phyloP scores from a whole-genome alignment of 2,329 filamentous ascomycete genomes.

The Paecilomyces variotii region DNA sequence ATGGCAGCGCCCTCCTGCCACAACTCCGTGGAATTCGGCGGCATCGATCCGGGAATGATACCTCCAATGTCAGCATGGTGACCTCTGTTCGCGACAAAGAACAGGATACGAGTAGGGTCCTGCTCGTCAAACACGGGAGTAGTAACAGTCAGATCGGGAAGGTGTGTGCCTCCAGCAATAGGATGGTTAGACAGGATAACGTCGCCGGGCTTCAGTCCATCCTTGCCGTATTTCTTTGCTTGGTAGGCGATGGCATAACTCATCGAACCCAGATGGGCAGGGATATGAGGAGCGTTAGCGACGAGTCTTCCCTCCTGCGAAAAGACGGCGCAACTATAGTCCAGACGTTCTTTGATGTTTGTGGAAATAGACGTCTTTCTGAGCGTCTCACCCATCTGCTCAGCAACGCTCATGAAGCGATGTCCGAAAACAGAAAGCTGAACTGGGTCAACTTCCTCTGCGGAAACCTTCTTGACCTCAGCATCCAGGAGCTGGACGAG shows the following conservation, averaged over 20 bases:
- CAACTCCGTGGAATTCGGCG: slow-evolving; percentile 45
- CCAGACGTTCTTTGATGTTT: slow-evolving; percentile 79
- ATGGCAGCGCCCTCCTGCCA: slow-evolving; percentile 43
- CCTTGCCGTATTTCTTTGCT: slow-evolving; percentile 65
- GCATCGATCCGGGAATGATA: slow-evolving; percentile 76
- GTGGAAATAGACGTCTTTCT: slow-evolving; percentile 50
- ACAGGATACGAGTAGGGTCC: slow-evolving; percentile 62
- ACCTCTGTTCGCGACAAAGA: slow-evolving; percentile 72
- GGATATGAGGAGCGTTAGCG: slow-evolving; percentile 62
- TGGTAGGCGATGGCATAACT: slow-evolving; percentile 75
- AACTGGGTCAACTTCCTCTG: slow-evolving; percentile 40
- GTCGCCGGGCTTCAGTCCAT: slow-evolving; percentile 68
- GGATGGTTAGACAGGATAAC: slow-evolving; percentile 80
- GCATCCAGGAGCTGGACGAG: slow-evolving; percentile 69
- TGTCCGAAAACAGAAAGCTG: slow-evolving; percentile 49
- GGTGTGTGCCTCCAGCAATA: slow-evolving; percentile 73
- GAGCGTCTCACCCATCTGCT: slow-evolving; percentile 51
- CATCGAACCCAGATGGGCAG: slow-evolving; percentile 76
- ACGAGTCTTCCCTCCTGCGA: slow-evolving; percentile 68
- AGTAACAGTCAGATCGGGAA: slow-evolving; percentile 75
- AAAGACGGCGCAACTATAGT: slow-evolving; percentile 77
- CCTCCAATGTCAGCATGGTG: slow-evolving; percentile 82
- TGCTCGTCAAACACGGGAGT: slow-evolving; percentile 64
- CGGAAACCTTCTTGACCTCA: slow-evolving; percentile 28
- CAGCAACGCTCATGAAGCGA: slow-evolving; percentile 52